Percentiles rank a stretch among this genome's conserved stretches.
Conservation (phyloP, 2,329 filamentous ascomycete genomes). For the Fusarium sp. region DNA sequence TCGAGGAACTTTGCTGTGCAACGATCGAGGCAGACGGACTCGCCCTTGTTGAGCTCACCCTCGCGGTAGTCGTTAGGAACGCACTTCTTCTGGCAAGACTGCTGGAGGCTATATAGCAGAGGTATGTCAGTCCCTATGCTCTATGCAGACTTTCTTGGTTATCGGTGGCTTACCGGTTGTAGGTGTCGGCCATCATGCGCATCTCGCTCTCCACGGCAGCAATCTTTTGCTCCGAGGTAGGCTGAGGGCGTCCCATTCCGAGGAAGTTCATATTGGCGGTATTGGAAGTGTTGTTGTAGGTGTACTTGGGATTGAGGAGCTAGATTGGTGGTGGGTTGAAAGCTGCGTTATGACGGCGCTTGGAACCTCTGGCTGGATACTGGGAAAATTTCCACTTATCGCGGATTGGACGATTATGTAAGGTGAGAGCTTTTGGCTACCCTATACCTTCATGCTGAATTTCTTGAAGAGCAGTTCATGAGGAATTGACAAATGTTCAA, state of each 20-base stretch:
- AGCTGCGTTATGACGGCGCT: slow-evolving; percentile 30
- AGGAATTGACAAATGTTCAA: neutral
- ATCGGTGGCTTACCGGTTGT: slow-evolving; percentile 82
- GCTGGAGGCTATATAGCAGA: slow-evolving; percentile 73
- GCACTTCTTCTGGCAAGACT: slow-evolving; percentile 94
- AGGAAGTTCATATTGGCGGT: slow-evolving; percentile 59
- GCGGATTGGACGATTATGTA: slow-evolving; percentile 42
- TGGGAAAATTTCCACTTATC: slow-evolving; percentile 48
- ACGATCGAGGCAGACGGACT: slow-evolving; percentile 97
- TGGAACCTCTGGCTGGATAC: slow-evolving; percentile 19
- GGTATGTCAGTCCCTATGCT: neutral
- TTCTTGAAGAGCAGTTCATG: neutral
- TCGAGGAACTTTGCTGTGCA: slow-evolving; percentile 99
- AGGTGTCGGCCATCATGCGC: slow-evolving; percentile 98
- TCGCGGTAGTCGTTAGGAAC: slow-evolving; percentile 94
- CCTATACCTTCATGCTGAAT: slow-evolving; percentile 15
- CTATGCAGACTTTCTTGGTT: neutral
- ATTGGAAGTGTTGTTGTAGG: slow-evolving; percentile 2
- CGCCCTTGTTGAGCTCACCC: slow-evolving; percentile 97
- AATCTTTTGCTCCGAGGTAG: slow-evolving; percentile 97
- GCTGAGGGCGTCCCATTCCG: slow-evolving; percentile 75
- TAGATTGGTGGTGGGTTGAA: slow-evolving; percentile 12
- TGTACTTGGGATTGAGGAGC: neutral
- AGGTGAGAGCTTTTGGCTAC: slow-evolving; percentile 33
- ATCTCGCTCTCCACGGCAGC: slow-evolving; percentile 96